These are phyloP conservation scores for Eruca vesicaria DNA, from an alignment of 441 rosid genomes.

Conservation along the genomic window DNA sequence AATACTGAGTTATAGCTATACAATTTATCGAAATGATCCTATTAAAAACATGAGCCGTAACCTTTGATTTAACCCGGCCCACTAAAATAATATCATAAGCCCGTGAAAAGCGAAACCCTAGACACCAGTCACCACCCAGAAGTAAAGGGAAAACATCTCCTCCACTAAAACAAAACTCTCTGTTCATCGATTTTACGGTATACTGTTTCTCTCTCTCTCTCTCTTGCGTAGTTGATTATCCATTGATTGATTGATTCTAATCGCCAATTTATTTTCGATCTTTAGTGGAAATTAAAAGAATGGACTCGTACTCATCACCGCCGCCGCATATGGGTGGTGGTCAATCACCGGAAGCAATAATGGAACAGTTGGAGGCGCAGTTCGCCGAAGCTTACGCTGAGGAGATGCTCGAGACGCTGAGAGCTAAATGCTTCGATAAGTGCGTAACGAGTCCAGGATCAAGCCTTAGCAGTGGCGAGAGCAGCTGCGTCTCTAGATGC, in stretches of 20 bases:
- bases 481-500: constrained; percentile 90
- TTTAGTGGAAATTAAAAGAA: not conserved
- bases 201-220: not conserved
- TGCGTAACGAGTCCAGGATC: constrained; percentile 90
- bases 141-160: not conserved
- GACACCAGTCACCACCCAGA: not conserved
- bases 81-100: not conserved
- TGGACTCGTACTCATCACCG: constrained; percentile 77
- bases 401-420: constrained; percentile 77
- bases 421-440: constrained; percentile 78
- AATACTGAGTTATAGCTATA: no score
- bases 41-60: not conserved
- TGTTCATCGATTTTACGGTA: not conserved
- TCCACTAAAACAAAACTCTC: not conserved
- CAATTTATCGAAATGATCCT: not conserved
- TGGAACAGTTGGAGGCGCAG: constrained; percentile 65
- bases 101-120: constrained; percentile 22
- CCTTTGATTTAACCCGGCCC: not conserved
- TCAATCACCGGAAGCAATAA: constrained; percentile 51
- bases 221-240: not conserved
- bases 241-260: not conserved
- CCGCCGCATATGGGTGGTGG: constrained; percentile 44
- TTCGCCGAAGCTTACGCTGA: constrained; percentile 87
- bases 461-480: constrained; percentile 86
- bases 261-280: no score